Evolutionary conservation across 108 stramenopile species (phyloP).

Genomic region (Skeletonema costatum): DNA sequence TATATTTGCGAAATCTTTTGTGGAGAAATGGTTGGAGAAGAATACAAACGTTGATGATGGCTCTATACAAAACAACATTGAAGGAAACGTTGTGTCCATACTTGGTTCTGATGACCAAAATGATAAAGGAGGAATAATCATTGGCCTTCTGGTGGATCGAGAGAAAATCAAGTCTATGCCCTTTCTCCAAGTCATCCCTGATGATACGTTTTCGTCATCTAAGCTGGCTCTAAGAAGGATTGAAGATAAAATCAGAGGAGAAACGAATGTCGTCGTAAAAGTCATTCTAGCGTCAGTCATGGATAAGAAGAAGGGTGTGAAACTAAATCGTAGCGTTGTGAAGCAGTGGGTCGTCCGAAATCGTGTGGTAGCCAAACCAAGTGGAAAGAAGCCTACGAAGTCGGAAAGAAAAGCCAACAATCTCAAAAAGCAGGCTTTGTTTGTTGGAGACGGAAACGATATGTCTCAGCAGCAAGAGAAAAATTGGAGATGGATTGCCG

Average conservation of each 20-base stretch:
- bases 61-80: slow-evolving; percentile 40
- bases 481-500: slow-evolving; percentile 71
- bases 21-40: slow-evolving; percentile 15
- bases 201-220: slow-evolving; percentile 12
- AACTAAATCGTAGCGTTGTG: slow-evolving; percentile 9
- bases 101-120: slow-evolving; percentile 32
- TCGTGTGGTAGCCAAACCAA: slow-evolving; percentile 51
- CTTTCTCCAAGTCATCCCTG: slow-evolving; percentile 45
- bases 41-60: slow-evolving; percentile 11
- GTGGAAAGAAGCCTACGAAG: slow-evolving; percentile 21
- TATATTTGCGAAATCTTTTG: slow-evolving; percentile 46
- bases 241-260: slow-evolving; percentile 60
- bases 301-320: slow-evolving; percentile 20
- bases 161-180: slow-evolving; percentile 33
- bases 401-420: slow-evolving; percentile 7
- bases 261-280: slow-evolving; percentile 51
- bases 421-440: slow-evolving; percentile 19
- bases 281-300: slow-evolving; percentile 39
- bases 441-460: slow-evolving; percentile 72
- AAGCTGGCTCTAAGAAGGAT: slow-evolving; percentile 40
- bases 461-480: slow-evolving; percentile 54
- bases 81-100: slow-evolving; percentile 65
- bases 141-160: slow-evolving; percentile 60
- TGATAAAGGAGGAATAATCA: slow-evolving; percentile 7
- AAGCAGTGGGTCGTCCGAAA: slow-evolving; percentile 71